phyloP scores from a whole-genome alignment of 805 yeast genomes.

The Zygoascus biomembranicola region DNA sequence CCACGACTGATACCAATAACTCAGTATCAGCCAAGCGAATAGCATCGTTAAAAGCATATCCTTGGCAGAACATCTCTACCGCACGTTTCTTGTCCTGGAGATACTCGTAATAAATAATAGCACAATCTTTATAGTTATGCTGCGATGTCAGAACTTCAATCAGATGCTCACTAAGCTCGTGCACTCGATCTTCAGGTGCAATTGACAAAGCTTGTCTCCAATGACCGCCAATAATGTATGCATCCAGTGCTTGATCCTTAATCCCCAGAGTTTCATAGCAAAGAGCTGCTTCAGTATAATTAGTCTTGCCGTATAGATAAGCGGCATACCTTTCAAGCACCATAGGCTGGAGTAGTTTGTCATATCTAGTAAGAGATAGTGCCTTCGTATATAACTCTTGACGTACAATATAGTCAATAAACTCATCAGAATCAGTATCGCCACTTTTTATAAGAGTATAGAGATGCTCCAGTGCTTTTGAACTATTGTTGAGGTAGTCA shows the following conservation, averaged over 20 bases:
- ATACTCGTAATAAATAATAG: conserved; percentile 58
- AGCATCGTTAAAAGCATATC: conserved; percentile 68
- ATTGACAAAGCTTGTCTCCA: conserved; percentile 83
- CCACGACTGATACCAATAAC: conserved; percentile 48
- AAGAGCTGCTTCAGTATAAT: conserved; percentile 68
- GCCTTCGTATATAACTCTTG: conserved; percentile 70
- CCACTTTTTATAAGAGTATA: conserved; percentile 27
- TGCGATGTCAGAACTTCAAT: conserved; percentile 49
- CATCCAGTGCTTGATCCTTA: conserved; percentile 53
- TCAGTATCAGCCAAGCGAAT: conserved; percentile 48
- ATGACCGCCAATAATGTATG: conserved; percentile 58
- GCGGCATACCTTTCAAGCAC: conserved; percentile 59
- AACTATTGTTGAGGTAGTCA: conserved; percentile 57
- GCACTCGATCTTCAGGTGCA: conserved; percentile 28
- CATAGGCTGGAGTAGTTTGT: conserved; percentile 42
- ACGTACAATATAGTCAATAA: conserved; percentile 56
- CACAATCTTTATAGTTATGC: conserved; percentile 75
- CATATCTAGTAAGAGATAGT: conserved; percentile 50
- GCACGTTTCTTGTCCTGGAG: conserved; percentile 56
- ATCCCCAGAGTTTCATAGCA: conserved; percentile 62
- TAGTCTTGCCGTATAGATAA: conserved; percentile 45
- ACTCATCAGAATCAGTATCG: conserved; percentile 37
- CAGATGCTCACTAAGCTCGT: conserved; percentile 50
- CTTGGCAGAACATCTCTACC: conserved; percentile 61
- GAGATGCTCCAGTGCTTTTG: conserved; percentile 62